Conservation (phyloP, 768 basidiomycete species). For the Pulveroboletus sp. region DNA sequence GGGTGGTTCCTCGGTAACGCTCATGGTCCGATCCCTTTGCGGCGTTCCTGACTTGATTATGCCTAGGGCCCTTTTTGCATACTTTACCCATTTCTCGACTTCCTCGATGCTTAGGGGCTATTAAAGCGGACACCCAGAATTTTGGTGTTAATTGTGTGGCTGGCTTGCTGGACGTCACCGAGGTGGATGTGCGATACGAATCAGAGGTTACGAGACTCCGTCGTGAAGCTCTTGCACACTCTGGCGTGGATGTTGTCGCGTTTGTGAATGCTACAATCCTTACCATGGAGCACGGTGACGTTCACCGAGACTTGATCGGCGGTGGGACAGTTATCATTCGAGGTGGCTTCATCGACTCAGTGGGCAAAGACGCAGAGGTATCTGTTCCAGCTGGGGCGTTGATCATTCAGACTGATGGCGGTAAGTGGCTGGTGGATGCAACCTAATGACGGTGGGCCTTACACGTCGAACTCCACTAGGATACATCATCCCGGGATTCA, state of each 20-base stretch:
- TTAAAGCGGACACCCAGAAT: slow-evolving; percentile 44
- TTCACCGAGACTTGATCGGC: slow-evolving; percentile 44
- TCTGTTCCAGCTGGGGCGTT: slow-evolving; percentile 37
- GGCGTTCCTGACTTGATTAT: background rate
- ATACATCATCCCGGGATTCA: slow-evolving; percentile 64
- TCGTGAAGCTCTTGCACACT: slow-evolving; percentile 37
- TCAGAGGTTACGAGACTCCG: slow-evolving; percentile 60
- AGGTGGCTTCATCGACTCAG: slow-evolving; percentile 54
- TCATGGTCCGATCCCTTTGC: background rate
- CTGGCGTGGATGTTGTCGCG: slow-evolving; percentile 41
- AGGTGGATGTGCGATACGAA: slow-evolving; percentile 53
- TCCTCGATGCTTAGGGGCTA: slow-evolving; percentile 41
- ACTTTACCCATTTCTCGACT: slow-evolving; percentile 54
- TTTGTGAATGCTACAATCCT: slow-evolving; percentile 66
- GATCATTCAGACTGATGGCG: slow-evolving; percentile 56
- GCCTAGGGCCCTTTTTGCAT: slow-evolving; percentile 35
- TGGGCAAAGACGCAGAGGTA: slow-evolving; percentile 34
- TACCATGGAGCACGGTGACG: slow-evolving; percentile 58
- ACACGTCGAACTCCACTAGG: slow-evolving; percentile 34
- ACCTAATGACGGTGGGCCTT: background rate
- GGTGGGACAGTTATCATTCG: slow-evolving; percentile 50
- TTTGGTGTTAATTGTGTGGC: slow-evolving; percentile 65
- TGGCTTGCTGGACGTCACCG: slow-evolving; percentile 50
- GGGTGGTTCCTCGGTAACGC: slow-evolving; percentile 71
- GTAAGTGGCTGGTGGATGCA: slow-evolving; percentile 31